phyloP scores from a whole-genome alignment of 2,329 filamentous ascomycete species.

The Talaromyces sp. region DNA sequence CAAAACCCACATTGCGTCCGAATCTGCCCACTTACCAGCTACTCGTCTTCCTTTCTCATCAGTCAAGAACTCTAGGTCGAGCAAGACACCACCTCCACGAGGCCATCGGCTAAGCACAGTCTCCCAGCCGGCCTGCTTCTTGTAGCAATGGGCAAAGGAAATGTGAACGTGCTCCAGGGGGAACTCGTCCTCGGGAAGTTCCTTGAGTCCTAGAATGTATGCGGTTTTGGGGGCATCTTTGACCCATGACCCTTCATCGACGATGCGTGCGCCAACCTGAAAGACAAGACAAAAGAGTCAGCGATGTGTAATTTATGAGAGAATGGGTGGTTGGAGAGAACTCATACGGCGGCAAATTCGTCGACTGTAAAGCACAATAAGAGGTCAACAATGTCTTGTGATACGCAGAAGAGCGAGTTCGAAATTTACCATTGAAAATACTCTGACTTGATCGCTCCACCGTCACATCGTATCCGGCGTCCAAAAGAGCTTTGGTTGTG shows the following conservation, averaged over 20 bases:
- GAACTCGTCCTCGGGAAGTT: slow-evolving; percentile 64
- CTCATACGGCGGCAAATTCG: slow-evolving; percentile 10
- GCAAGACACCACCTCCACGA: slow-evolving; percentile 67
- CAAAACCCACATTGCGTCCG: background rate
- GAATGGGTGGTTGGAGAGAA: background rate
- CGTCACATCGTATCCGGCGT: slow-evolving; percentile 63
- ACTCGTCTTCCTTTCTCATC: slow-evolving; percentile 61
- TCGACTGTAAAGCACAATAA: slow-evolving; percentile 1
- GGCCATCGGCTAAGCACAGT: slow-evolving; percentile 73
- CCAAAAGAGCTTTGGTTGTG: slow-evolving; percentile 57
- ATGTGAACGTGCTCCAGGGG: slow-evolving; percentile 68
- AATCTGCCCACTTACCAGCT: slow-evolving; percentile 24
- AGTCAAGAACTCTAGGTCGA: slow-evolving; percentile 81
- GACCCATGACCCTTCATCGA: slow-evolving; percentile 61
- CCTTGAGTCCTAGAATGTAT: slow-evolving; percentile 72
- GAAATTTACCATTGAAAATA: slow-evolving; percentile 46
- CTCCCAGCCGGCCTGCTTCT: slow-evolving; percentile 73
- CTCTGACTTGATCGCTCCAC: slow-evolving; percentile 63
- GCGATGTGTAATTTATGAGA: background rate
- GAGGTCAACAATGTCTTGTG: background rate
- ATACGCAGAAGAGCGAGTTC: background rate
- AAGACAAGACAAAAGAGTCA: slow-evolving; percentile 35
- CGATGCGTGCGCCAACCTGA: slow-evolving; percentile 56
- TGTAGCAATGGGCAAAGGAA: slow-evolving; percentile 70
- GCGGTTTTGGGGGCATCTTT: slow-evolving; percentile 60